Conservation (phyloP, 2,329 filamentous ascomycete species). For the Teratosphaeria pseudoeucalypti region DNA sequence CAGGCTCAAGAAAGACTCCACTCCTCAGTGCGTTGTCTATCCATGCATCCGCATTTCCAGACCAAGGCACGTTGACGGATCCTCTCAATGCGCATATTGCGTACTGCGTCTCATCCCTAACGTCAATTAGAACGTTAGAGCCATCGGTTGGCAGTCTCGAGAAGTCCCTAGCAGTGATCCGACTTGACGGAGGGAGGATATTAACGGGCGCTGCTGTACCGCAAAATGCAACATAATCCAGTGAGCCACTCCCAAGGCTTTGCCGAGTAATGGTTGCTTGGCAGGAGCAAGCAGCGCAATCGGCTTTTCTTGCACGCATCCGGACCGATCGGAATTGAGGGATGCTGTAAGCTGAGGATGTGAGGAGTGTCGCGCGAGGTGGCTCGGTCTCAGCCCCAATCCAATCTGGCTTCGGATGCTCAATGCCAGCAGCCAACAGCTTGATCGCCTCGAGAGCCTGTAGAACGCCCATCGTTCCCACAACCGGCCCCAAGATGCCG, state of each 20-base stretch:
- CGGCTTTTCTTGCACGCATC: constrained; percentile 56
- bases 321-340: constrained; percentile 62
- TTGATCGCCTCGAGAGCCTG: constrained; percentile 87
- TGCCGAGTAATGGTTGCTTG: constrained; percentile 52
- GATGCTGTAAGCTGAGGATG: constrained; percentile 46
- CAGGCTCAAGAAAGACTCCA: constrained; percentile 28
- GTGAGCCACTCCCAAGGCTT: constrained; percentile 51
- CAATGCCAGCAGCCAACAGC: constrained; percentile 48
- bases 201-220: constrained; percentile 49
- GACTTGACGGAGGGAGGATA: constrained; percentile 52
- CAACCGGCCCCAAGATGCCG: constrained; percentile 83
- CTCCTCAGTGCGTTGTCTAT: constrained; percentile 16
- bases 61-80: constrained; percentile 66
- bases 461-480: constrained; percentile 84
- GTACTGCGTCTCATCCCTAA: constrained; percentile 75
- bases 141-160: constrained; percentile 23
- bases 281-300: constrained; percentile 68
- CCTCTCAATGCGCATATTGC: constrained; percentile 66
- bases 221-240: constrained; percentile 84
- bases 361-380: constrained; percentile 32
- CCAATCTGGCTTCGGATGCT: constrained; percentile 1
- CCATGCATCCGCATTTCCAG: constrained; percentile 33
- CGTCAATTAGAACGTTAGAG: constrained; percentile 61
- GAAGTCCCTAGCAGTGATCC: constrained; percentile 58
- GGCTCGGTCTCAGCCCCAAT: constrained; percentile 8